phyloP scores from a whole-genome alignment of 208 protist genomes.

The Wallacemonas rigidus region DNA sequence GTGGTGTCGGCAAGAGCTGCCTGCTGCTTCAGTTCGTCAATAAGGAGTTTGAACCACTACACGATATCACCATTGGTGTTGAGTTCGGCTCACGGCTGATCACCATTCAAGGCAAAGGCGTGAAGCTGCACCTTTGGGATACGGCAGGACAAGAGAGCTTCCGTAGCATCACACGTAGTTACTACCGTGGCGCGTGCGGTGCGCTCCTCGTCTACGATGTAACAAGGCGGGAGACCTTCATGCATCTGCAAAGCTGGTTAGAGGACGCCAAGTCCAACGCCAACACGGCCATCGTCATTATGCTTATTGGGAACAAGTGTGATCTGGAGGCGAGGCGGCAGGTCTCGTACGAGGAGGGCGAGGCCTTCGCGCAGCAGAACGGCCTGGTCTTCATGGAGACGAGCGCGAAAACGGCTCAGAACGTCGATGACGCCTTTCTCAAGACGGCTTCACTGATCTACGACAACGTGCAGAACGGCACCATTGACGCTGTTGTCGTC shows the following conservation, averaged over 20 bases:
- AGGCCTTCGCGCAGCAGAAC: slow-evolving; percentile 95
- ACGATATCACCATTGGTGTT: slow-evolving; percentile 99
- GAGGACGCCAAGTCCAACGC: slow-evolving; percentile 96
- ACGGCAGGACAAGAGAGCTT: slow-evolving; percentile 98
- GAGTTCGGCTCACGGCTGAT: slow-evolving; percentile 98
- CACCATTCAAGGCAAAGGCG: slow-evolving; percentile 93
- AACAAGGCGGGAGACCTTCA: slow-evolving; percentile 96
- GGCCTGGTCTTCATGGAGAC: slow-evolving; percentile 98
- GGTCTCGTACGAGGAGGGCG: slow-evolving; percentile 95
- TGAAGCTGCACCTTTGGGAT: slow-evolving; percentile 99
- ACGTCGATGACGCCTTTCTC: slow-evolving; percentile 97
- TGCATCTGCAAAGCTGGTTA: slow-evolving; percentile 97
- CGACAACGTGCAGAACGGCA: slow-evolving; percentile 94
- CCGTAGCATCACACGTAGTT: slow-evolving; percentile 98
- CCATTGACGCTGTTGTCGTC: slow-evolving; percentile 85
- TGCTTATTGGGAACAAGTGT: slow-evolving; percentile 99
- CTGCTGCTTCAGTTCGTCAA: slow-evolving; percentile 98
- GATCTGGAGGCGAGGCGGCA: slow-evolving; percentile 95
- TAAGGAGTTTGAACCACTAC: slow-evolving; percentile 98
- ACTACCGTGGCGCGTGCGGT: slow-evolving; percentile 98
- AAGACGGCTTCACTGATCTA: slow-evolving; percentile 95
- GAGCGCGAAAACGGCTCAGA: slow-evolving; percentile 97
- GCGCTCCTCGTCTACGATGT: slow-evolving; percentile 99
- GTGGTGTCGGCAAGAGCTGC: slow-evolving; percentile 98
- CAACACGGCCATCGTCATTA: slow-evolving; percentile 97